Evolutionary conservation across 2,329 filamentous ascomycete genomes (phyloP), one percentile per base, ranked within the genome.

Genomic region (Sarocladium kiliense): DNA sequence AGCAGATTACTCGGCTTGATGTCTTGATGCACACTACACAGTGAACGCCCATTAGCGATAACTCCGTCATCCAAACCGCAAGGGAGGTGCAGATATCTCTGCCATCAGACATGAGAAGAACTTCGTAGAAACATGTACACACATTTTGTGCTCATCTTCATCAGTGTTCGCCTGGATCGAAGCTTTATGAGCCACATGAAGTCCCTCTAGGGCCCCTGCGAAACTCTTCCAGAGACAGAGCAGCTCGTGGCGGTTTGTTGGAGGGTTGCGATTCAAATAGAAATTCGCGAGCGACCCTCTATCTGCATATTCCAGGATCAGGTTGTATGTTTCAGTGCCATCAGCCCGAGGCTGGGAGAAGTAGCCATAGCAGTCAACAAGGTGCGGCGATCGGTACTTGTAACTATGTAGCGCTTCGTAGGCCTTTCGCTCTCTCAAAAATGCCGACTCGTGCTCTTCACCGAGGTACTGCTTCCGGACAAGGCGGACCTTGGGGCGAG

Each of bases 1-100:
- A 59, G 49, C 18, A 58, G 25, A n/a, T 58, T 59, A 3, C 58
- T 51, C 1, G 58, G 58, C 25, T 57, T 59, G 49, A 59, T 54
- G 42, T 58, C 57, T 19, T 59, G 56, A n/a, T 59, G 58, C 14
- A 59, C 53, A 6, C 57, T 59, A 26, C 54, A 50, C 10, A 18
- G 27, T 6, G 11, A n/a, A n/a, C n/a, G n/a, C n/a, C n/a, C n/a
- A n/a, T 21, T 41, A 1, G 32, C 19, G 1, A 37, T 34, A 25
- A 53, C 30, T 25, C 26, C 18, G 10, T 41, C 11, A 6, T 19
- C 18, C 9, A 41, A n/a, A n/a, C n/a, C n/a, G n/a, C 12, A 44
- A 23, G 19, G 12, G 41, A 6, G 41, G 19, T 4, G 16, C 16
- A 44, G 4, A 44, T 9, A 18, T 21, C 18, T 41, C 37, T 10